Base-by-base conservation (phyloP, 2,329 filamentous ascomycete genomes). In the Penicillium sp. region DNA sequence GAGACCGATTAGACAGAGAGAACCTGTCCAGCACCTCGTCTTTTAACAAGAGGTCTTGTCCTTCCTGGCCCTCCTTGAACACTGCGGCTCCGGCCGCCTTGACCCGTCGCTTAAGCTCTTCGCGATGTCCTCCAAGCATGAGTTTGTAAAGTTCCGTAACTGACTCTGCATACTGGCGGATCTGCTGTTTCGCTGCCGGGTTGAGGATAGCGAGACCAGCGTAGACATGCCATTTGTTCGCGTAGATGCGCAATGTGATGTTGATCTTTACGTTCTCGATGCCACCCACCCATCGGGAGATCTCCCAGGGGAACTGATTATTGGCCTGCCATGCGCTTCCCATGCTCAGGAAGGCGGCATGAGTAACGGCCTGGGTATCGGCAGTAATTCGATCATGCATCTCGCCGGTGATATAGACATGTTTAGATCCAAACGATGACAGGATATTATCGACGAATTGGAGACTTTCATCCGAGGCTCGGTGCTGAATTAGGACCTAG, bases 261-360 rank as follows among this genome's bases (percentile, higher is more conserved):
- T 99, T 99, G 79, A 97, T 96, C 79, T 99, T 99, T 67, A 97
- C 93, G 73, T 99, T 99, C 75, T 99, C 94, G 67, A 99, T 96
- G 48, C 94, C 95, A 54, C 94, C 94, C 3, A 97, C 86, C 75
- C 97, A 99, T 59, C 94, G 91, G n/a, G 87, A 86, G 43, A 93
- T 87, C 67, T 97, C 93, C 94, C 94, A 99, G 0, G 95, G 94
- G 67, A 97, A 99, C 72, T 99, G 91, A 54, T 88, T 85, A 73
- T 95, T 95, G 28, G 92, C 92, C 63, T 92, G 90, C 95, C 95
- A 99, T 8, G 94, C 94, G 60, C 93, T 95, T 60, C 95, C 94
- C 94, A 99, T 99, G 70, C 89, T 91, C 47, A 99, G 81, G 74
- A 99, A 99, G 24, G 95, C 94, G 2, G 92, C 94, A 76, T 99